These are phyloP conservation scores for Solanum chilense DNA, from an alignment of 257 asterid species.

Conservation along the genomic window DNA sequence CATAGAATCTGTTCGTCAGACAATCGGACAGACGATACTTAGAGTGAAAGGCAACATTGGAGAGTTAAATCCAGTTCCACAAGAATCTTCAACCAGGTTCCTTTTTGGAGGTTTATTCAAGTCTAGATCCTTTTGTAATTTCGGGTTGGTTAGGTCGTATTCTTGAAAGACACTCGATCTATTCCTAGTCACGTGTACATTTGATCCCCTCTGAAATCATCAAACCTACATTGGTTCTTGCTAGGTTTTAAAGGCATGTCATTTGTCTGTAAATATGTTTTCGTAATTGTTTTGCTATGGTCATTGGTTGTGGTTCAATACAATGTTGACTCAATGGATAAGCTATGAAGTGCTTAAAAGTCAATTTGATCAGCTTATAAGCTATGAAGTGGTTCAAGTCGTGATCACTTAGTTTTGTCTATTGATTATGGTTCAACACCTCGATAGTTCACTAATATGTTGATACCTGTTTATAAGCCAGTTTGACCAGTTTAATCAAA, in stretches of 20 bases:
- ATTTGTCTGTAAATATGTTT: constrained; percentile 4
- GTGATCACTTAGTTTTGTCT: neutral
- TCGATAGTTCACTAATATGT: too few relatives aligned
- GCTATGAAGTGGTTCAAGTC: too few relatives aligned
- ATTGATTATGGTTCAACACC: too few relatives aligned
- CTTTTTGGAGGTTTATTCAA: constrained; percentile 59
- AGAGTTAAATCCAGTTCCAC: constrained; percentile 23
- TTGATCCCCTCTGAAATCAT: neutral
- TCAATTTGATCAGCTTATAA: neutral
- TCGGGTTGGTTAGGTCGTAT: constrained; percentile 58
- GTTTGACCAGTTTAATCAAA: neutral
- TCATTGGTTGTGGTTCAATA: neutral
- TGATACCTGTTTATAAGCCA: neutral
- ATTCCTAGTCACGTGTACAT: constrained; percentile 5
- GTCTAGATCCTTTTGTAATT: constrained; percentile 65
- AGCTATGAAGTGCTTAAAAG: neutral
- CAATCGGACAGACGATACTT: constrained; percentile 41
- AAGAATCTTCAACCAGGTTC: constrained; percentile 37
- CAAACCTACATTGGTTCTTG: neutral
- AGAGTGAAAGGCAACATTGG: constrained; percentile 35
- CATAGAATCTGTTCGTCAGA: constrained; percentile 43
- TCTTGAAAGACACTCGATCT: constrained; percentile 11
- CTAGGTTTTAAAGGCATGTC: neutral
- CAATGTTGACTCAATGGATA: neutral
- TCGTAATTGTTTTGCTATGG: neutral